A percentile compares a stretch with the other conserved stretches of the same genome.
Evolutionary conservation across 2,329 filamentous ascomycete species (phyloP).

Genomic region (Microcyclosporella mali): DNA sequence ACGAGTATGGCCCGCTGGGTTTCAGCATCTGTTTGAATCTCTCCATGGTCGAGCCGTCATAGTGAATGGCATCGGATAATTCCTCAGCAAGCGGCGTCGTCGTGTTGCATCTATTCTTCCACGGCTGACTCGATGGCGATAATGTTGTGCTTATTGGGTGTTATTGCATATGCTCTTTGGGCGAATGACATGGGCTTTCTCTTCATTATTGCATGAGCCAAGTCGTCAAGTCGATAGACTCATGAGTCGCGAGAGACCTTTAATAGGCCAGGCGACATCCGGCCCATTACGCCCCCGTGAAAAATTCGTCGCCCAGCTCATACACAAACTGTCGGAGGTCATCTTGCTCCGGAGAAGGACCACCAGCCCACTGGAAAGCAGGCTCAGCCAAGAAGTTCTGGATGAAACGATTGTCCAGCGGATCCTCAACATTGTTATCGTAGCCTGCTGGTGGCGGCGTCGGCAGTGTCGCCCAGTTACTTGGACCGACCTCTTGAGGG

Average conservation of each 20-base stretch:
- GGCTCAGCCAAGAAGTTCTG: conserved; percentile 19
- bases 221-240: no score
- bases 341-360: conserved; percentile 14
- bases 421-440: conserved; percentile 8
- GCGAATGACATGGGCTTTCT: no score
- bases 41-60: conserved; percentile 31
- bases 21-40: conserved; percentile 35
- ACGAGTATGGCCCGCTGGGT: conserved; percentile 33
- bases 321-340: conserved; percentile 14
- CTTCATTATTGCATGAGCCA: no score
- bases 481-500: not conserved
- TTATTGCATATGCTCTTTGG: no score
- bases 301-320: conserved; percentile 15
- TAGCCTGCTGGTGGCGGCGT: no score
- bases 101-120: conserved; percentile 29
- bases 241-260: no score
- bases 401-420: conserved; percentile 19
- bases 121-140: conserved; percentile 10
- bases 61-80: conserved; percentile 34
- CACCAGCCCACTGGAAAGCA: conserved; percentile 16
- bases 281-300: conserved; percentile 7
- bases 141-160: conserved; percentile 1
- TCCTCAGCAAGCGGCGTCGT: conserved; percentile 29
- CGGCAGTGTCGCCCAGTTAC: no score
- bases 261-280: no score